Percentiles rank a stretch among this genome's conserved stretches.
Conservation (phyloP, 306 rosid species). For the Clitoria ternatea region DNA sequence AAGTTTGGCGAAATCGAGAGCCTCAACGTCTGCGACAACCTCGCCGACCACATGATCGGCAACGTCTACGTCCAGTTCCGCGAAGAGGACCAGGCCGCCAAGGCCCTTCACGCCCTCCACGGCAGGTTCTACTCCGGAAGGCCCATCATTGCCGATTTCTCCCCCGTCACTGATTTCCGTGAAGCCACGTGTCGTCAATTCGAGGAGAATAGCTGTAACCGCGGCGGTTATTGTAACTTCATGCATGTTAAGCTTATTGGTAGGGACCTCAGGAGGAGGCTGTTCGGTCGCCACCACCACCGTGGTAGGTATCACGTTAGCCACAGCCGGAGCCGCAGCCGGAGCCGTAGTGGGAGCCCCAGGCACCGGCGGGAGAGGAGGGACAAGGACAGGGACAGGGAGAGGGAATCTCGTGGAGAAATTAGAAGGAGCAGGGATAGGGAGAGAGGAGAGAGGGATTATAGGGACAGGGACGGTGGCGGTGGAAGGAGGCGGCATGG, state of each 20-base stretch:
- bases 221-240: constrained; percentile 74
- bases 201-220: constrained; percentile 69
- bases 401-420: constrained; percentile 9
- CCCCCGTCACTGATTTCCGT: constrained; percentile 73
- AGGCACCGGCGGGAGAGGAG: constrained; percentile 30
- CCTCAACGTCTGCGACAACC: constrained; percentile 70
- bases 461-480: constrained; percentile 19
- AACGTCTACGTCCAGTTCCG: constrained; percentile 70
- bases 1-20: constrained; percentile 69
- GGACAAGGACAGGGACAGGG: constrained; percentile 44
- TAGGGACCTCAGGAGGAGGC: constrained; percentile 51
- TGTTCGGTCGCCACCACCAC: constrained; percentile 40
- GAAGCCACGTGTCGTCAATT: constrained; percentile 77
- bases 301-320: constrained; percentile 14
- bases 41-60: constrained; percentile 85
- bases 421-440: constrained; percentile 33
- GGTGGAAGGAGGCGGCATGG: constrained; percentile 33
- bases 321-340: constrained; percentile 45
- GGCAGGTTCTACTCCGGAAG: constrained; percentile 67
- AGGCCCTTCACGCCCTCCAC: constrained; percentile 46
- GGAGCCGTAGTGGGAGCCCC: constrained; percentile 41
- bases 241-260: constrained; percentile 75
- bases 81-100: constrained; percentile 68
- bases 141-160: constrained; percentile 69
- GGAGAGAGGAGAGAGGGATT: constrained; percentile 15